Evolutionary conservation across 495 filamentous ascomycete species (phyloP).

Genomic region (Penicillium longicatenatum): DNA sequence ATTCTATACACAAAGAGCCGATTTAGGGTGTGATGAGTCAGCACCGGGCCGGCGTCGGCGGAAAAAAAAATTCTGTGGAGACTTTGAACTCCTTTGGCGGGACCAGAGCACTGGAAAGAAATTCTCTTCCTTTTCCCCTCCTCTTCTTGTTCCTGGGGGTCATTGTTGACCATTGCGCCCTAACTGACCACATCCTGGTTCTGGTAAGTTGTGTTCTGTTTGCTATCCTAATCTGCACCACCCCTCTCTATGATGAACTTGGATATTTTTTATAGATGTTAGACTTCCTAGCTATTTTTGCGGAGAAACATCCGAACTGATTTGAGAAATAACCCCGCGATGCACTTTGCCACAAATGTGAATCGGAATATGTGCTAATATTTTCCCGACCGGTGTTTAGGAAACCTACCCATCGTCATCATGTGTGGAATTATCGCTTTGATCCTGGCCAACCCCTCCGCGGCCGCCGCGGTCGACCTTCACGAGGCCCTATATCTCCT

Average conservation of each 20-base stretch:
- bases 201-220: conserved; percentile 20
- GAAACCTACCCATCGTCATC: conserved; percentile 20
- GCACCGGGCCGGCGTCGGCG: conserved; percentile 19
- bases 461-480: conserved; percentile 73
- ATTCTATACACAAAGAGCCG: neutral
- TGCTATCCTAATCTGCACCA: conserved; percentile 1
- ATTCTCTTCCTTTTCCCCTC: conserved; percentile 18
- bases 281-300: conserved; percentile 51
- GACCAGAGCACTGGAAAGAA: conserved; percentile 15
- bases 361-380: conserved; percentile 19
- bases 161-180: conserved; percentile 23
- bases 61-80: conserved; percentile 24
- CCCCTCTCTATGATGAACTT: conserved; percentile 45
- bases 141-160: conserved; percentile 19
- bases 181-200: conserved; percentile 11
- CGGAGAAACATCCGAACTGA: conserved; percentile 48
- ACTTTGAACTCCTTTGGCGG: conserved; percentile 14
- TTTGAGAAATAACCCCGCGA: conserved; percentile 23
- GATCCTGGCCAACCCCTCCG: conserved; percentile 68
- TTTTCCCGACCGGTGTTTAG: conserved; percentile 5
- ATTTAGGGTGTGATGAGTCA: neutral
- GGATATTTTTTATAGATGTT: conserved; percentile 53
- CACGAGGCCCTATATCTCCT: conserved; percentile 91
- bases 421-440: conserved; percentile 91
- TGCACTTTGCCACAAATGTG: conserved; percentile 13